These are phyloP conservation scores for Rusavskia elegans DNA, from an alignment of 495 filamentous ascomycete species.

Conservation along the genomic window DNA sequence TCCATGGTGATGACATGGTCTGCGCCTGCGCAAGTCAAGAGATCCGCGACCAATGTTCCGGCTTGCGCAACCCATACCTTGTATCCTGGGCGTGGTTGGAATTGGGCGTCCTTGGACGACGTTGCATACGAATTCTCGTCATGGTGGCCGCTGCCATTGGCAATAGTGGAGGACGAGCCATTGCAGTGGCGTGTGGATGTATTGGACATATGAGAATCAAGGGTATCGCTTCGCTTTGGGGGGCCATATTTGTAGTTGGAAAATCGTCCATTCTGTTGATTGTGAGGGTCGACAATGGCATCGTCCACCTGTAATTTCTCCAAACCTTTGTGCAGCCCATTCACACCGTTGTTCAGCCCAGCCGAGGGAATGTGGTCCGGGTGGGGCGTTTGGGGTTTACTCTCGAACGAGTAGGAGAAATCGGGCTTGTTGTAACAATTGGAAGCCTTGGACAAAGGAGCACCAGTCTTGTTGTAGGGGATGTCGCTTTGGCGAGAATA, in stretches of 20 bases:
- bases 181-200: slow-evolving; percentile 9
- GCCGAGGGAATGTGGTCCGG: slow-evolving; percentile 46
- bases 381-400: slow-evolving; percentile 69
- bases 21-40: slow-evolving; percentile 87
- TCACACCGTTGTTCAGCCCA: slow-evolving; percentile 45
- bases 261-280: slow-evolving; percentile 14
- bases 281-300: slow-evolving; percentile 17
- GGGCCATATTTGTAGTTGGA: slow-evolving; percentile 25
- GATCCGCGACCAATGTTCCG: slow-evolving; percentile 84
- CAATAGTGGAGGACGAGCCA: slow-evolving; percentile 9
- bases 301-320: slow-evolving; percentile 44
- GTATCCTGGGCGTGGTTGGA: slow-evolving; percentile 79
- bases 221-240: slow-evolving; percentile 40
- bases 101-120: slow-evolving; percentile 33
- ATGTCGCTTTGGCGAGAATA: slow-evolving; percentile 92
- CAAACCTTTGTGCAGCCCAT: slow-evolving; percentile 49
- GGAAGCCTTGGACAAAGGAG: slow-evolving; percentile 61
- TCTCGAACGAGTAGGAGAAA: slow-evolving; percentile 72
- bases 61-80: slow-evolving; percentile 98
- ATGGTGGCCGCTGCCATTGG: slow-evolving; percentile 31
- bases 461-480: slow-evolving; percentile 87
- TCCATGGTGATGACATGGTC: slow-evolving; percentile 96
- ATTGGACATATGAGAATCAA: slow-evolving; percentile 40
- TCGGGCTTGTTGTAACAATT: slow-evolving; percentile 17
- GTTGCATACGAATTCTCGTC: slow-evolving; percentile 34